phyloP scores from a whole-genome alignment of 1,284 basidiomycete genomes.

The Boletus mariae region DNA sequence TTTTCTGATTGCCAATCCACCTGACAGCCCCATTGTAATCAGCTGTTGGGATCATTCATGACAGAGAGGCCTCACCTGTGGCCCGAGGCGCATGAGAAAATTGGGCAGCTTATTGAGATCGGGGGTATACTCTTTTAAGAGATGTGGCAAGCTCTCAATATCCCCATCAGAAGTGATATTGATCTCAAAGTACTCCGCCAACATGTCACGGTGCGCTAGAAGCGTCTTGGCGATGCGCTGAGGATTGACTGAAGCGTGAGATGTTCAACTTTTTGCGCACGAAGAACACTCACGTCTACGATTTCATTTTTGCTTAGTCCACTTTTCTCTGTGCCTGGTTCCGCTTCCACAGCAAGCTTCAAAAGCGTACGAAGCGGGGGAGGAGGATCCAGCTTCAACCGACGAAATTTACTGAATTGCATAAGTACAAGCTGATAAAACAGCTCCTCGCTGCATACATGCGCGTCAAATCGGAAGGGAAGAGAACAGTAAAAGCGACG shows the following conservation, averaged over 20 bases:
- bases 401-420: slow-evolving; percentile 84
- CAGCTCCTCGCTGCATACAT: slow-evolving; percentile 72
- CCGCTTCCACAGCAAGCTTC: slow-evolving; percentile 74
- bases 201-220: slow-evolving; percentile 72
- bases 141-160: slow-evolving; percentile 74
- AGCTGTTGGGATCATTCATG: background rate
- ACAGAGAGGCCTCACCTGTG: slow-evolving; percentile 52
- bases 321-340: slow-evolving; percentile 52
- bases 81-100: slow-evolving; percentile 83
- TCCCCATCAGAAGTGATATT: slow-evolving; percentile 60
- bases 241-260: background rate
- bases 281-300: slow-evolving; percentile 56
- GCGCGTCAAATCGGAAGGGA: background rate
- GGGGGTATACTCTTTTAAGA: slow-evolving; percentile 82
- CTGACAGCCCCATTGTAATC: slow-evolving; percentile 35
- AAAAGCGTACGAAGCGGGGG: slow-evolving; percentile 72
- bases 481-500: slow-evolving; percentile 26
- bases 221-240: slow-evolving; percentile 63
- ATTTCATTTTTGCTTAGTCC: slow-evolving; percentile 56
- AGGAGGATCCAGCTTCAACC: slow-evolving; percentile 79
- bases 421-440: slow-evolving; percentile 93
- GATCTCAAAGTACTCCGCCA: slow-evolving; percentile 90
- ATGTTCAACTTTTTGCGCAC: background rate
- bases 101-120: slow-evolving; percentile 83
- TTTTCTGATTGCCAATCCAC: slow-evolving; percentile 87